Conservation (phyloP, 805 yeast genomes). For the Lipomyces oligophaga region DNA sequence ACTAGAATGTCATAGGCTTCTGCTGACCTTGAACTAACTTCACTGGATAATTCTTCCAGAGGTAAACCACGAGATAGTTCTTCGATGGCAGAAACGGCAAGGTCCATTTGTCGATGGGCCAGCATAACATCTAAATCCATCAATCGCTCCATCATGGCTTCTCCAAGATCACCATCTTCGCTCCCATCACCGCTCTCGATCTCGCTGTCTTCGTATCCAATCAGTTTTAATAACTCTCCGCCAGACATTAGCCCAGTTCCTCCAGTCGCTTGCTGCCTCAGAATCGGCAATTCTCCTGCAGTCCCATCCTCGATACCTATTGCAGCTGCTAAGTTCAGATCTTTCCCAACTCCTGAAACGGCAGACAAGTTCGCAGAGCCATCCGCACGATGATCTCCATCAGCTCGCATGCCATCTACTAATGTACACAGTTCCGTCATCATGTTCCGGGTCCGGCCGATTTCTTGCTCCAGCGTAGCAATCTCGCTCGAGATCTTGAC, state of each 20-base stretch:
- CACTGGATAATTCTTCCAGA: too few relatives aligned
- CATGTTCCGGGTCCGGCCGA: conserved; percentile 20
- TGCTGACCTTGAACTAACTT: too few relatives aligned
- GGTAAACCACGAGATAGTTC: too few relatives aligned
- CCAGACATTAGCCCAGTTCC: background rate
- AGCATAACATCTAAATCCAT: conserved; percentile 62
- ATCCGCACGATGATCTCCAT: too few relatives aligned
- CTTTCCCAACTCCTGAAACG: conserved; percentile 1
- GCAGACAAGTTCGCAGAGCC: background rate
- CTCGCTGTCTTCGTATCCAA: conserved; percentile 8
- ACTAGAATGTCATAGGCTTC: conserved; percentile 38
- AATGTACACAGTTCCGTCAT: conserved; percentile 20
- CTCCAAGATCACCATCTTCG: background rate
- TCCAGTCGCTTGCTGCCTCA: background rate
- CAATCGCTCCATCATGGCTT: conserved; percentile 49
- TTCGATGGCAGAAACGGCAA: conserved; percentile 38
- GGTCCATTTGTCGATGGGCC: conserved; percentile 52
- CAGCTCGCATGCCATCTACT: conserved; percentile 13
- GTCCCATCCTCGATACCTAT: background rate
- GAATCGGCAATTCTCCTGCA: background rate
- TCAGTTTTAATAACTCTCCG: conserved; percentile 2
- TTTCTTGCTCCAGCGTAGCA: conserved; percentile 21
- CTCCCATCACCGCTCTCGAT: background rate
- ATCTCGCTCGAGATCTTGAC: conserved; percentile 26
- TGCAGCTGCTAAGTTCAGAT: conserved; percentile 1